These are phyloP conservation scores for Barnettozyma sp. DNA, from an alignment of 805 yeast species.

Conservation along the genomic window DNA sequence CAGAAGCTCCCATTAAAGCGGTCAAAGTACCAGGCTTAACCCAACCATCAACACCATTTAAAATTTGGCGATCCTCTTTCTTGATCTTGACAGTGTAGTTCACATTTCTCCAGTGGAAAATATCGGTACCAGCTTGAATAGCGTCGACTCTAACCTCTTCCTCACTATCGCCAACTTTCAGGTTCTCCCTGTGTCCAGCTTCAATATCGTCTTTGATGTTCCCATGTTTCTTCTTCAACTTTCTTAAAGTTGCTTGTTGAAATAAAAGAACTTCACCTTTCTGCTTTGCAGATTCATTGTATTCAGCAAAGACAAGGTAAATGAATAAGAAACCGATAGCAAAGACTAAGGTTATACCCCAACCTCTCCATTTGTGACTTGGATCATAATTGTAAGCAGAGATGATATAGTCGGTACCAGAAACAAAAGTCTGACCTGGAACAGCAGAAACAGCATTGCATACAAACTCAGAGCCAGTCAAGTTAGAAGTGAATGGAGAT, in stretches of 20 bases:
- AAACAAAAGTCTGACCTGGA: slow-evolving; percentile 42
- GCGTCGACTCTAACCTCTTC: slow-evolving; percentile 21
- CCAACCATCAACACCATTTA: slow-evolving; percentile 69
- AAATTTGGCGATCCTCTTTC: slow-evolving; percentile 50
- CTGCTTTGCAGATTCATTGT: slow-evolving; percentile 54
- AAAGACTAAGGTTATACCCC: slow-evolving; percentile 55
- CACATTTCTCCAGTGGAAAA: slow-evolving; percentile 74
- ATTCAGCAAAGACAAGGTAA: slow-evolving; percentile 50
- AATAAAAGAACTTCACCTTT: slow-evolving; percentile 66
- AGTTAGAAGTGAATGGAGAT: slow-evolving; percentile 16
- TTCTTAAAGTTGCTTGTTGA: slow-evolving; percentile 41
- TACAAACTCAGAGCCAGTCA: slow-evolving; percentile 29
- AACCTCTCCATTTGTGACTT: slow-evolving; percentile 54
- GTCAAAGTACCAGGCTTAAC: slow-evolving; percentile 78
- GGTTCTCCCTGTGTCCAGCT: slow-evolving; percentile 25
- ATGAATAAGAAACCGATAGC: slow-evolving; percentile 44
- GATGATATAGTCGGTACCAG: slow-evolving; percentile 44
- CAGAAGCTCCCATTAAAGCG: slow-evolving; percentile 72
- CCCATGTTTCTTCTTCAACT: slow-evolving; percentile 37
- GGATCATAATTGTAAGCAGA: slow-evolving; percentile 37
- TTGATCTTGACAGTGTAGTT: slow-evolving; percentile 64
- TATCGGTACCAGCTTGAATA: slow-evolving; percentile 35
- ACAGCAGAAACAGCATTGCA: slow-evolving; percentile 53
- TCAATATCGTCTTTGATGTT: slow-evolving; percentile 22
- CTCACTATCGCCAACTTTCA: slow-evolving; percentile 16